Base-by-base conservation (phyloP, 805 yeast species). In the Yamadazyma takamatsuzukensis region DNA sequence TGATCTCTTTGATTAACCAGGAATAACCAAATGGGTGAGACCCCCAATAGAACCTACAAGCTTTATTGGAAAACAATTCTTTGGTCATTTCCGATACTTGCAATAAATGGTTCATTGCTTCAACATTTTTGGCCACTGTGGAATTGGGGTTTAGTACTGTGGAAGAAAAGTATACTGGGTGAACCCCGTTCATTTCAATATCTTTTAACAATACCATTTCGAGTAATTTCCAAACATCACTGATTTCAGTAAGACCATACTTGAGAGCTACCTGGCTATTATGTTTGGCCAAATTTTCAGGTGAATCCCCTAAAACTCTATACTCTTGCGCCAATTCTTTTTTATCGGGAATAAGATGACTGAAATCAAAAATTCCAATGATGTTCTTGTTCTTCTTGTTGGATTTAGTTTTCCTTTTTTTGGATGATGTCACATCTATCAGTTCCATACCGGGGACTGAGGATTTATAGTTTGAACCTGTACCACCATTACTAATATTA, bases 201-300 rank as follows among this genome's bases (percentile, higher is more conserved):
- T 70, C 73, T 34, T 71, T 74, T 6, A 61, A 55, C 28, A 75
- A 42, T 1, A 73, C 47, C 47, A 70, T 58, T 18, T 70, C 72
- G 12, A 83, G 46, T 9, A 82, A 60, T 39, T 66, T 72, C 97
- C 97, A 89, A 18, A 83, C 78, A 41, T 82, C 80, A 6, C 83
- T 78, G 2, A 86, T 65, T 15, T 78, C 86, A 6, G 59, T 59
- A 30, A 73, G 70, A 0, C 84, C 86, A 56, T 73, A 67, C 31
- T 71, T 70, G 16, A 63, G 64, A 2, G 96, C 94, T 2, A 89
- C 80, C 15, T 62, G 59, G 1, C 87, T 77, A 51, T 90, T 89
- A 51, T 82, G 76, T 7, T 64, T 52, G 0, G 94, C 87, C 36
- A 86, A 55, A 19, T 67, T 70, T 30, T 74, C 80, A 0, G 93